Evolutionary conservation across 371 early-diverging fungal species (phyloP), one percentile per base, ranked within the genome.

Genomic region (Coemansia sp.): DNA sequence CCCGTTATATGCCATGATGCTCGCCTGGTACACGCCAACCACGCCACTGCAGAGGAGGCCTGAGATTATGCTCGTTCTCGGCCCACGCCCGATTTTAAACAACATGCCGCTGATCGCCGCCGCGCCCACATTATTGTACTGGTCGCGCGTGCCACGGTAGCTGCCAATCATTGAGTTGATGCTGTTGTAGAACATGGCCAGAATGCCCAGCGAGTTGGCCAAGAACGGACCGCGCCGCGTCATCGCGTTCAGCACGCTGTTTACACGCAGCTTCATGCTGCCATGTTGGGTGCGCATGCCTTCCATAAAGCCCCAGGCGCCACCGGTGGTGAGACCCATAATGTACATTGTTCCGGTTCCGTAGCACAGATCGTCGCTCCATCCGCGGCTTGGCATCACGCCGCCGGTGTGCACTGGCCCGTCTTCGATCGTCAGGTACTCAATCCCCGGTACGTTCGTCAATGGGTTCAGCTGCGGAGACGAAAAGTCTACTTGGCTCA

Each of bases 191-290:
- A 90, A 82, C 90, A 93, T 85, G 11, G 90, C 93, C 69, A 85
- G 51, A 40, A 94, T 86, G 75, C 93, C 94, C 12, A 88, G 82
- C 24, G 93, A 89, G 82, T 94, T 94, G 66, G 89, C 94, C 55
- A 92, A 77, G 69, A 91, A 92, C 23, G 94, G 94, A 13, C 94
- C 94, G 61, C 94, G 88, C 61, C 92, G 87, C 5, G 94, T 94
- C 75, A 89, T 87, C 23, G 87, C 84, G 82, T 94, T 94, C 58
- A 94, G 84, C 15, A 94, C 86, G 46, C 91, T 88, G 81, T 94
- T 94, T 49, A 92, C 79, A 54, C 91, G 87, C 53, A 94, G 84
- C 83, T 88, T 91, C 67, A 88, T 82, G 63, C 86, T 90, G 28
- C 52, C 82, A 23, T 85, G 72, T 24, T 89, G 88, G 67, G 83